Conservation (phyloP, 225 moss, liverwort and hornwort species). For the Rhytidiadelphus loreus region DNA sequence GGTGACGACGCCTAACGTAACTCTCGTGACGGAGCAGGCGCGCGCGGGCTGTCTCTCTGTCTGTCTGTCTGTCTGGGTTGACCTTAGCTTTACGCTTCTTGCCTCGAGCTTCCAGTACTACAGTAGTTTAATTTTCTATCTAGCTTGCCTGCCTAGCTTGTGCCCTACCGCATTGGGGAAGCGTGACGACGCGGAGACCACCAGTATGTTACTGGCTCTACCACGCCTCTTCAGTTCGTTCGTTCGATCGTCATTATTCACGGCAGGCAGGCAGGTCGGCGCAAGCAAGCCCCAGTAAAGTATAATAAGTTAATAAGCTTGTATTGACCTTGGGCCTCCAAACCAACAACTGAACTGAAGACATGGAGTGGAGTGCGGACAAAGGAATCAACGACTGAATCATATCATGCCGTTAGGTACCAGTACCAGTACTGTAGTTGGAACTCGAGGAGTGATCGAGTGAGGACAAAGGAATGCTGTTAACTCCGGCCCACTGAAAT, state of each 20-base stretch:
- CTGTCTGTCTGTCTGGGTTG: neutral
- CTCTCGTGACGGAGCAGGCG: neutral
- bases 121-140: neutral
- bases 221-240: neutral
- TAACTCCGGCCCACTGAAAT: neutral
- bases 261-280: neutral
- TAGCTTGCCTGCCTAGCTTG: neutral
- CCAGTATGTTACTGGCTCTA: neutral
- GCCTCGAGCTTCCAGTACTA: neutral
- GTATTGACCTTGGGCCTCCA: too few species aligned
- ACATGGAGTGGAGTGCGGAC: neutral
- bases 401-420: neutral
- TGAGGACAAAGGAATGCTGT: neutral
- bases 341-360: too few species aligned
- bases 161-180: neutral
- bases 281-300: too few species aligned
- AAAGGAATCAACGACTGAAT: neutral
- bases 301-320: too few species aligned
- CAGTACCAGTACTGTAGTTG: neutral
- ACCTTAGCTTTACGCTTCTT: neutral
- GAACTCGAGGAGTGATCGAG: neutral
- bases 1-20: neutral
- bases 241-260: neutral
- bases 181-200: neutral
- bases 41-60: neutral